Evolutionary conservation across 768 basidiomycete genomes (phyloP).

Genomic region (Pulveroboletus sp.): DNA sequence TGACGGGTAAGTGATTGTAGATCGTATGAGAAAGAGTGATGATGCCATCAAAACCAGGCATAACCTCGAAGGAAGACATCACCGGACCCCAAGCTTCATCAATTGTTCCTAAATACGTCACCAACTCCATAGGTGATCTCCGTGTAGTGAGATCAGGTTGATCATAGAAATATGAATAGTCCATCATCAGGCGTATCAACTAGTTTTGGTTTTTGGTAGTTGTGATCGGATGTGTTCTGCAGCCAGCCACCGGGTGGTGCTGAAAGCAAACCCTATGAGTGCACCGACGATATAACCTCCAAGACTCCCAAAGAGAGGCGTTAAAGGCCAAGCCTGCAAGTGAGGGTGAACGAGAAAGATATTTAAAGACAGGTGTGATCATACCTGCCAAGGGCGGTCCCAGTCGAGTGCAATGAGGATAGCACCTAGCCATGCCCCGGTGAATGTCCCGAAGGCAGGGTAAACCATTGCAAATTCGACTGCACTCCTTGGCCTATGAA

Average conservation of each 20-base stretch:
- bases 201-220: slow-evolving; percentile 21
- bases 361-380: slow-evolving; percentile 20
- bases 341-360: background rate
- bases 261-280: slow-evolving; percentile 50
- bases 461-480: slow-evolving; percentile 79
- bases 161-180: slow-evolving; percentile 14
- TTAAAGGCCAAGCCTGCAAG: slow-evolving; percentile 81
- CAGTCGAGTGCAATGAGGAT: slow-evolving; percentile 92
- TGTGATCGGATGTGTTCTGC: slow-evolving; percentile 34
- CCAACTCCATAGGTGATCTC: slow-evolving; percentile 80
- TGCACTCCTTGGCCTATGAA: slow-evolving; percentile 51
- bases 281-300: slow-evolving; percentile 65
- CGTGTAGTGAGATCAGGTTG: slow-evolving; percentile 33
- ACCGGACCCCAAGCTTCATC: slow-evolving; percentile 66
- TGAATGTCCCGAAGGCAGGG: slow-evolving; percentile 66
- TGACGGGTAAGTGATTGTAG: slow-evolving; percentile 63
- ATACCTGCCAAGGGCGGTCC: slow-evolving; percentile 96
- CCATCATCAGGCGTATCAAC: slow-evolving; percentile 10
- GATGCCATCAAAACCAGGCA: slow-evolving; percentile 45
- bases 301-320: slow-evolving; percentile 70
- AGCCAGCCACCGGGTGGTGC: slow-evolving; percentile 36
- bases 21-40: background rate
- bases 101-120: slow-evolving; percentile 80
- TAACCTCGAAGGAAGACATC: slow-evolving; percentile 73
- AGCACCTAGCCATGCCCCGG: slow-evolving; percentile 80